phyloP scores from a whole-genome alignment of 208 protist genomes.

The Leishmania braziliensis region DNA sequence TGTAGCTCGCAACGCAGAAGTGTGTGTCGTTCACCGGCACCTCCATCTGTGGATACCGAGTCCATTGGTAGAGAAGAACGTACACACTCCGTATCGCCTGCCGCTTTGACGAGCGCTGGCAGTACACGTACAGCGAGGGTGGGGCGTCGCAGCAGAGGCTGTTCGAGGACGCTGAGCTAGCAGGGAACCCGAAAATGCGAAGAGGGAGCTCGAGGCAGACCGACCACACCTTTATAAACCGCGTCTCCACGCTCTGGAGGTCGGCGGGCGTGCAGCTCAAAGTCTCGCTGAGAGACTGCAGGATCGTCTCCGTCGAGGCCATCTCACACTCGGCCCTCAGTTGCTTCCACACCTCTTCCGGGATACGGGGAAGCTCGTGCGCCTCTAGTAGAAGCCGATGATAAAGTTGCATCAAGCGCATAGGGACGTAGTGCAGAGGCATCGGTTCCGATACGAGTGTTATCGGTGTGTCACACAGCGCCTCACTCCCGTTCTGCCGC shows the following conservation, averaged over 20 bases:
- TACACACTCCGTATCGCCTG: conserved; percentile 3
- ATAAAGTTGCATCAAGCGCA: neutral
- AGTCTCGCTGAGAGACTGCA: conserved; percentile 7
- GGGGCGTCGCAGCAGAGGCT: neutral
- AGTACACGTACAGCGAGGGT: neutral
- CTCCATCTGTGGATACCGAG: conserved; percentile 5
- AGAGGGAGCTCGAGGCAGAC: conserved; percentile 10
- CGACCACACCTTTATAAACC: conserved; percentile 6
- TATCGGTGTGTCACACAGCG: neutral
- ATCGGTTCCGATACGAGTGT: neutral
- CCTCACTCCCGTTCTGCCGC: neutral
- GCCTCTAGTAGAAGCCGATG: neutral
- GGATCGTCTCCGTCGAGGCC: neutral
- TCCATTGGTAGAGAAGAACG: conserved; percentile 6
- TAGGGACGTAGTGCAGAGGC: conserved; percentile 7
- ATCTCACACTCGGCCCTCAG: neutral
- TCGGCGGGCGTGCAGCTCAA: conserved; percentile 6
- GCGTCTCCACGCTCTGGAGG: neutral
- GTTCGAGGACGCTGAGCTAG: neutral
- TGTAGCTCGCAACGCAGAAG: neutral
- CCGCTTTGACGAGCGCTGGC: neutral
- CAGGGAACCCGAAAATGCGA: conserved; percentile 1
- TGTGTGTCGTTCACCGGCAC: neutral
- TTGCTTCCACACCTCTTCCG: neutral
- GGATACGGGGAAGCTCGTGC: neutral